Evolutionary conservation across 805 yeast genomes (phyloP).

Genomic region (Nakazawaea sp.): DNA sequence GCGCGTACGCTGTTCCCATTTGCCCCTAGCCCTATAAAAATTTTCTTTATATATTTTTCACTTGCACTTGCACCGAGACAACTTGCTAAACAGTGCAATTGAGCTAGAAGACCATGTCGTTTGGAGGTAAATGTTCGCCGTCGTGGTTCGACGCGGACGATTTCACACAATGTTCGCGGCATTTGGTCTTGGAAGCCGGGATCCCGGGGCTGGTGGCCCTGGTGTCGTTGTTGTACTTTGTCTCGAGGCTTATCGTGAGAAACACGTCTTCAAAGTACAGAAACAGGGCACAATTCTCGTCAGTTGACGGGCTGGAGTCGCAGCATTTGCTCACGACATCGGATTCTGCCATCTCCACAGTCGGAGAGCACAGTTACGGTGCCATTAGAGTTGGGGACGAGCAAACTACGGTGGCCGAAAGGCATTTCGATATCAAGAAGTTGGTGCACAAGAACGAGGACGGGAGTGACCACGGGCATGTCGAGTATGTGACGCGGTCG

Average conservation of each 20-base stretch:
- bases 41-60: too few species aligned
- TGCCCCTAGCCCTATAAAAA: too few species aligned
- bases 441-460: slow-evolving; percentile 47
- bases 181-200: slow-evolving; percentile 24
- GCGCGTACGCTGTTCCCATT: too few species aligned
- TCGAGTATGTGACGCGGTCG: slow-evolving; percentile 40
- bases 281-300: too few species aligned
- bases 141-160: slow-evolving; percentile 31
- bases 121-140: too few species aligned
- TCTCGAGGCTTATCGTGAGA: slow-evolving; percentile 2
- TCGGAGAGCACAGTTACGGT: slow-evolving; percentile 12
- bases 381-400: slow-evolving; percentile 9
- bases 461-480: slow-evolving; percentile 55
- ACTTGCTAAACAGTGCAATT: too few species aligned
- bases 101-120: too few species aligned
- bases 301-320: slow-evolving; percentile 7
- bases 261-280: slow-evolving; percentile 8
- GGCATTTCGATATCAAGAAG: slow-evolving; percentile 60
- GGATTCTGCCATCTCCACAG: not conserved
- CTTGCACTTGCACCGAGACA: too few species aligned
- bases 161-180: slow-evolving; percentile 39
- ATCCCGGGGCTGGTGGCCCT: slow-evolving; percentile 12
- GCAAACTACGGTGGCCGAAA: slow-evolving; percentile 32
- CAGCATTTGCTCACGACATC: slow-evolving; percentile 7
- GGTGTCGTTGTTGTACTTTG: slow-evolving; percentile 6